Conservation (phyloP, 2,329 filamentous ascomycete genomes). For the Gliomastix tumulicola region DNA sequence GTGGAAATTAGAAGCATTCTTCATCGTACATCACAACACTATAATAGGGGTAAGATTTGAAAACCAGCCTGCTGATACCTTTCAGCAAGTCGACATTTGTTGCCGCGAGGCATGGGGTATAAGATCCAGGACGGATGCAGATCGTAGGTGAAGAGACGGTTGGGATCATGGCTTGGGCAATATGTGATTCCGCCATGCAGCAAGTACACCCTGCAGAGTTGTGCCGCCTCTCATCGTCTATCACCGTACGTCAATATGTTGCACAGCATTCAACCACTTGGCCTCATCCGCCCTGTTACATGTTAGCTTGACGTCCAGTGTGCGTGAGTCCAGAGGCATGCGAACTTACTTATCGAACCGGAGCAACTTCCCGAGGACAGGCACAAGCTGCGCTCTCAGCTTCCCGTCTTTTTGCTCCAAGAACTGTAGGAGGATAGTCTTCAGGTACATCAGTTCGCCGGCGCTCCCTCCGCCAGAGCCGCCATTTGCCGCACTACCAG, state of each 20-base stretch:
- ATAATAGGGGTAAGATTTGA: no score
- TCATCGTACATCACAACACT: no score
- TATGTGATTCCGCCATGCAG: no score
- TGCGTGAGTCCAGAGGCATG: background rate
- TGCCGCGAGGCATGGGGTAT: no score
- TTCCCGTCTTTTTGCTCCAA: conserved; percentile 74
- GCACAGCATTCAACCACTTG: conserved; percentile 76
- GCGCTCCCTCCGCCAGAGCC: conserved; percentile 11
- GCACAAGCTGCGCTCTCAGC: conserved; percentile 68
- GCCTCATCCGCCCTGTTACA: conserved; percentile 59
- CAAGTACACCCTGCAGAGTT: no score
- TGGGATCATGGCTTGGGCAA: no score
- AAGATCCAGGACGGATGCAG: no score
- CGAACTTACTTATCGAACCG: conserved; percentile 65
- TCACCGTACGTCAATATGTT: conserved; percentile 34
- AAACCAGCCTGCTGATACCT: no score
- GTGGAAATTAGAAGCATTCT: no score
- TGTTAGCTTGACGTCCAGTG: background rate
- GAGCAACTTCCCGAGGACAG: conserved; percentile 68
- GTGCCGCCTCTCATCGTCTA: no score
- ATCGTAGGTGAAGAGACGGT: no score
- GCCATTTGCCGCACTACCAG: conserved; percentile 22
- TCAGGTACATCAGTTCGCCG: conserved; percentile 60
- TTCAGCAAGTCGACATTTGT: no score
- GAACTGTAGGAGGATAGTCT: conserved; percentile 77